Evolutionary conservation across 306 rosid genomes (phyloP).

Genomic region (Potentilla sterilis): DNA sequence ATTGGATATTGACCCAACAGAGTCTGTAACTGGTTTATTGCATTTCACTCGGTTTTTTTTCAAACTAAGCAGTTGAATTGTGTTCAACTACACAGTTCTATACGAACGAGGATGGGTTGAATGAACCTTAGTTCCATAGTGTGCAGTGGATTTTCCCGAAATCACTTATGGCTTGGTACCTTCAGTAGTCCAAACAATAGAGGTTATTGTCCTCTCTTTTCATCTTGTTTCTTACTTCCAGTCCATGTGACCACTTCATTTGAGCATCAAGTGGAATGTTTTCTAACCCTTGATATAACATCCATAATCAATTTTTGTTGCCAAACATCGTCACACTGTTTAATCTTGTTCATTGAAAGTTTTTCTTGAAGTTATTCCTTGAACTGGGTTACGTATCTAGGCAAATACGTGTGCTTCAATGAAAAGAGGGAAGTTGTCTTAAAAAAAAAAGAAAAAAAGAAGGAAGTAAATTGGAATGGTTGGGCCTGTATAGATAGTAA

Average conservation of each 20-base stretch:
- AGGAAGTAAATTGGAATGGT: not conserved
- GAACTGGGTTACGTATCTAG: not conserved
- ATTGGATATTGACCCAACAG: too few relatives aligned
- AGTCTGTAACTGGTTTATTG: not conserved
- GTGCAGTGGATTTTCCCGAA: not conserved
- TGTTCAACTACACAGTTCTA: not conserved
- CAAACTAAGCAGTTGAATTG: not conserved
- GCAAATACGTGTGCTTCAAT: not conserved
- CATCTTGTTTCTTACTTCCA: not conserved
- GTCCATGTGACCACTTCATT: not conserved
- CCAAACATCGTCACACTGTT: too few relatives aligned
- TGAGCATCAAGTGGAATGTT: too few relatives aligned
- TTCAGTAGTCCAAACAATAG: not conserved
- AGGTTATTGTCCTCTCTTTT: not conserved
- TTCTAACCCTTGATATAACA: too few relatives aligned
- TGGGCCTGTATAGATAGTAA: not conserved
- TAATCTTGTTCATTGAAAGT: not conserved
- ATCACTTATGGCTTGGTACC: not conserved
- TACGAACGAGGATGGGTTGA: not conserved
- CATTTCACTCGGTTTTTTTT: not conserved
- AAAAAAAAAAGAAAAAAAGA: too few relatives aligned
- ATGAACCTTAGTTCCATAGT: not conserved
- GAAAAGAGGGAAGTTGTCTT: too few relatives aligned
- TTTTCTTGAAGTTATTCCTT: slow-evolving; percentile 1
- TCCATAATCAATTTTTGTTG: too few relatives aligned